These are phyloP conservation scores for Candida gorgasii DNA, from an alignment of 805 yeast species.

Conservation along the genomic window DNA sequence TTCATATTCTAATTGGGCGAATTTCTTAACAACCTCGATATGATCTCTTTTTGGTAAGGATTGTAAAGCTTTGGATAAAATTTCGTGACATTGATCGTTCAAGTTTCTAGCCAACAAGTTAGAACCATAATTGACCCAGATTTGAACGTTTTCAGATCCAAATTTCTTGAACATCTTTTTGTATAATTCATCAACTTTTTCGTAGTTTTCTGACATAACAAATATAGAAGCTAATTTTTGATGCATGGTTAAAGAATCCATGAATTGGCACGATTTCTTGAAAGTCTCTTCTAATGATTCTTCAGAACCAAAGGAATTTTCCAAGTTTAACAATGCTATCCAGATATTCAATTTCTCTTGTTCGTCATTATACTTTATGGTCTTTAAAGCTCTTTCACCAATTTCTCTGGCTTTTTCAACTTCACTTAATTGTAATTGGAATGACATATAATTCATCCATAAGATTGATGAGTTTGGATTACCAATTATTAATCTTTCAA, in stretches of 20 bases:
- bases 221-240: slow-evolving; percentile 76
- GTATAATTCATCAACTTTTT: slow-evolving; percentile 69
- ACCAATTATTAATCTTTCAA: slow-evolving; percentile 88
- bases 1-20: slow-evolving; percentile 82
- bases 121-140: slow-evolving; percentile 84
- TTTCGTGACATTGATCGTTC: slow-evolving; percentile 63
- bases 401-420: slow-evolving; percentile 92
- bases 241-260: slow-evolving; percentile 86
- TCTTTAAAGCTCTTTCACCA: slow-evolving; percentile 88
- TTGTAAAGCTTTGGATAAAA: slow-evolving; percentile 74
- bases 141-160: slow-evolving; percentile 60
- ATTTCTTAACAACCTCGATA: slow-evolving; percentile 79
- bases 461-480: slow-evolving; percentile 89
- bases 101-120: slow-evolving; percentile 63
- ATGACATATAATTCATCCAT: slow-evolving; percentile 99
- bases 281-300: slow-evolving; percentile 80
- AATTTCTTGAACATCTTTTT: slow-evolving; percentile 70
- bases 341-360: slow-evolving; percentile 91
- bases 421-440: slow-evolving; percentile 93
- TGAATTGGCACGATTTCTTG: slow-evolving; percentile 82
- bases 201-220: slow-evolving; percentile 67
- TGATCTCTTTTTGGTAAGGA: slow-evolving; percentile 71
- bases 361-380: slow-evolving; percentile 88
- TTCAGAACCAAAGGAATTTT: slow-evolving; percentile 86
- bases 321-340: slow-evolving; percentile 94